Percentiles rank a stretch among this genome's conserved stretches.
Conservation (phyloP, 2,329 filamentous ascomycete species). For the Diaporthe australafricana region DNA sequence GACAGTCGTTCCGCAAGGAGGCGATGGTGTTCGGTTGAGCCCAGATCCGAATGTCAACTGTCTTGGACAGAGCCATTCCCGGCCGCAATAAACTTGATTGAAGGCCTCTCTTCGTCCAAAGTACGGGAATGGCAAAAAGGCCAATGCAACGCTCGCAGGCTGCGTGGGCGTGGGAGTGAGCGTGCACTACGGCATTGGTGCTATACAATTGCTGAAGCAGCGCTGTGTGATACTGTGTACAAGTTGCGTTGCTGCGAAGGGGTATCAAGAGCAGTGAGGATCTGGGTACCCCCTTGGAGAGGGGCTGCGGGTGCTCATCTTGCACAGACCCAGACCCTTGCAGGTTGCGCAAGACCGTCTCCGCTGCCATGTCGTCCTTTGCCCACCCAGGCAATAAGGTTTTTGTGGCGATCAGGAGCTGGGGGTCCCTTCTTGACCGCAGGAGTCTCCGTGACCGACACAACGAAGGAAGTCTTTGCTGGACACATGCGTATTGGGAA, state of each 20-base stretch:
- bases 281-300: slow-evolving; percentile 22
- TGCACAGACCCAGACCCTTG: slow-evolving; percentile 33
- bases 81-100: neutral
- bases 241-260: neutral
- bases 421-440: slow-evolving; percentile 24
- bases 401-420: slow-evolving; percentile 29
- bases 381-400: slow-evolving; percentile 30
- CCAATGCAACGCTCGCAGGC: neutral
- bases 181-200: neutral
- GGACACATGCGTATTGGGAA: slow-evolving; percentile 3
- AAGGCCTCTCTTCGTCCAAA: neutral
- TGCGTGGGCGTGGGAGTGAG: slow-evolving; percentile 10
- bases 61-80: slow-evolving; percentile 1
- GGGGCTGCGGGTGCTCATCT: slow-evolving; percentile 30
- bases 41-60: slow-evolving; percentile 14
- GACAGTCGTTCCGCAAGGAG: neutral
- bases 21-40: slow-evolving; percentile 9
- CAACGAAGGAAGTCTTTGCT: slow-evolving; percentile 2
- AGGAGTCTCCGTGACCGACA: slow-evolving; percentile 30
- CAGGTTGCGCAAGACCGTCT: slow-evolving; percentile 33
- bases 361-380: slow-evolving; percentile 30
- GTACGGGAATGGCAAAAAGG: neutral
- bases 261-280: slow-evolving; percentile 7
- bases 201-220: neutral
- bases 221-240: slow-evolving; percentile 4